Evolutionary conservation across 1,284 basidiomycete genomes (phyloP).

Genomic region (Ganoderma meredithae): DNA sequence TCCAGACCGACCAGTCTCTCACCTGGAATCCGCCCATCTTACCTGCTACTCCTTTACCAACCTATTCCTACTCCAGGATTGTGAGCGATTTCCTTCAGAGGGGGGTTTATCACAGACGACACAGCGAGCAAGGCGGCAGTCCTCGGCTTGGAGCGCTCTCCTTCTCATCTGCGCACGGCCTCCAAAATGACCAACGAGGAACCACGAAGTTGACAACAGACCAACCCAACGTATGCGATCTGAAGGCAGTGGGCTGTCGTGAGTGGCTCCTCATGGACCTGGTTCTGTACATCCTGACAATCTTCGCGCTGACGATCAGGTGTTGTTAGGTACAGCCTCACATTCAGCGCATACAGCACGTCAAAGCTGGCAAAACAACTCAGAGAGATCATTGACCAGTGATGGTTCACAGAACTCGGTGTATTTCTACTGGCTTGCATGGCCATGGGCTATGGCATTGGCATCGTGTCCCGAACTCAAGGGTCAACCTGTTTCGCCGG

Average conservation of each 20-base stretch:
- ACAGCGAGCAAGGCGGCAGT: no score
- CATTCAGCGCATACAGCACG: neutral
- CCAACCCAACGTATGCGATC: neutral
- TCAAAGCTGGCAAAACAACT: neutral
- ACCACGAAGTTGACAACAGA: neutral
- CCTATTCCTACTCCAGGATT: no score
- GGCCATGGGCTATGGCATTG: no score
- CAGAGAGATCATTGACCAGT: neutral
- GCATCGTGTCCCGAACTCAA: neutral
- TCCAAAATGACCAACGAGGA: neutral
- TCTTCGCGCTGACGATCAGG: neutral
- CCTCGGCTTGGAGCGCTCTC: no score
- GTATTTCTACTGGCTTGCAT: neutral
- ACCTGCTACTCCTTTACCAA: neutral
- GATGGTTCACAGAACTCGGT: no score
- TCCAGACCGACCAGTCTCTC: no score
- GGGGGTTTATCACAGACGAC: neutral
- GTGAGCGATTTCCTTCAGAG: no score
- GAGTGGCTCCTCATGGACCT: neutral
- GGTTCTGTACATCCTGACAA: neutral
- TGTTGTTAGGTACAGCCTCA: neutral
- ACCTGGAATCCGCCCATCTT: neutral
- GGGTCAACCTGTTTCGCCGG: neutral
- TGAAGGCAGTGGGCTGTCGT: neutral
- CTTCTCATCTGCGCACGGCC: neutral